Base-by-base conservation (phyloP, 1,139 yeast species). In the Saccharomyces pastorianus region DNA sequence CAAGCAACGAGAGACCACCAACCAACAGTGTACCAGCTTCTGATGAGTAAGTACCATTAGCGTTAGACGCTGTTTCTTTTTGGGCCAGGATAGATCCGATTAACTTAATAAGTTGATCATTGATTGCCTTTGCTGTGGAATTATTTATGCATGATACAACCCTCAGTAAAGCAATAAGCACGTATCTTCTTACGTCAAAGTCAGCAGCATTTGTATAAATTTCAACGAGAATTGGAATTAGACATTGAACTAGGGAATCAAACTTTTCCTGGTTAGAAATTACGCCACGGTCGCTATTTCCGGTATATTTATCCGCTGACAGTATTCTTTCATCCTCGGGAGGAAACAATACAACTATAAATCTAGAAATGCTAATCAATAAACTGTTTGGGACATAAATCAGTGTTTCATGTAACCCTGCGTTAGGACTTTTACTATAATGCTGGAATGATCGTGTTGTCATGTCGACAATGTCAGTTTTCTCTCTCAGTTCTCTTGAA, bases 151-250 rank as follows among this genome's bases (percentile, higher is more conserved):
- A 64, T 0, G 66, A 57, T 1, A 64, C 71, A 23, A 85, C 75
- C 58, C 90, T 78, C 41, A 82, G 71, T 25, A 89, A 65, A 26
- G 82, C 76, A 6, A 84, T 72, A 44, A 88, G 71, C 1, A 82
- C 82, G 53, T 79, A 76, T 54, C 84, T 77, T 55, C 96, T 79
- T 17, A 88, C 75, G 26, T 80, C 80, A 56, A 76, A 78, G 59
- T 88, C 90, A 67, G 88, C 85, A 0, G 95, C 79, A 2, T 95
- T 84, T 48, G 87, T 83, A 65, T 86, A 90, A 17, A 90, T 77
- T 56, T 82, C 83, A 32, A 87, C 71, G 52, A 90, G 68, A n/a
- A 88, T 65, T 0, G 84, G 80, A 67, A 85, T 78, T 2, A 84
- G 66, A 6, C 77, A 76, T 49, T 72, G 72, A 3, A 82, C 75